Conservation (phyloP, 176 grass and related monocot genomes). For the Alopecurus myosuroides region DNA sequence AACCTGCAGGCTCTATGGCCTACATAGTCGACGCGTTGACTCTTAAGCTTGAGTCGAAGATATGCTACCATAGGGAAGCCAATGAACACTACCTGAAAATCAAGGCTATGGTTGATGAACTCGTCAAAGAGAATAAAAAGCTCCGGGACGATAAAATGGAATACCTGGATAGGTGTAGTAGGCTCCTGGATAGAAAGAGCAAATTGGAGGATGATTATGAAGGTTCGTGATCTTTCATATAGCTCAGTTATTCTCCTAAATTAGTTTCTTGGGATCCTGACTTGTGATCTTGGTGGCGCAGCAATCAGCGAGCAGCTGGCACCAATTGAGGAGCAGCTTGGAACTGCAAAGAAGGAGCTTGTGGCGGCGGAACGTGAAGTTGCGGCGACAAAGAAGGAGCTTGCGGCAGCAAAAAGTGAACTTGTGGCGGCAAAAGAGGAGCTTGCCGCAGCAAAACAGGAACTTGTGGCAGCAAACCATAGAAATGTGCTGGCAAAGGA, state of each 20-base stretch:
- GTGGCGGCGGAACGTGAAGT: too few relatives aligned
- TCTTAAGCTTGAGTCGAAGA: constrained; percentile 17
- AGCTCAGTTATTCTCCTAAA: not conserved
- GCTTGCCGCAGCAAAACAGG: not conserved
- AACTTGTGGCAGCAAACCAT: too few relatives aligned
- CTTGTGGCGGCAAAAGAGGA: not conserved
- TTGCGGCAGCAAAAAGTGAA: not conserved
- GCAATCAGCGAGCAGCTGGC: not conserved
- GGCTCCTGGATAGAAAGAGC: too few relatives aligned
- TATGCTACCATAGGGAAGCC: not conserved
- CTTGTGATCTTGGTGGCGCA: not conserved
- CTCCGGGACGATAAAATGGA: not conserved
- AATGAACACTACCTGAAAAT: constrained; percentile 4
- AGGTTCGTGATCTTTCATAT: constrained; percentile 3
- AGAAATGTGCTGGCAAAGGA: too few relatives aligned
- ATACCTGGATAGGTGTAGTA: not conserved
- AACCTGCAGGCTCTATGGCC: too few relatives aligned
- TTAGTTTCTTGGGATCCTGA: not conserved
- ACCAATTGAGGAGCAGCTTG: constrained; percentile 14
- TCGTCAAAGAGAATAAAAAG: constrained; percentile 4
- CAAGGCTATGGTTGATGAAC: not conserved
- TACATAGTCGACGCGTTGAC: too few relatives aligned
- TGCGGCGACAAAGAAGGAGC: too few relatives aligned
- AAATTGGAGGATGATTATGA: not conserved
- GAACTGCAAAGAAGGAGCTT: too few relatives aligned